phyloP scores from a whole-genome alignment of 148 eudicot species.

The Fallopia convolvulus region DNA sequence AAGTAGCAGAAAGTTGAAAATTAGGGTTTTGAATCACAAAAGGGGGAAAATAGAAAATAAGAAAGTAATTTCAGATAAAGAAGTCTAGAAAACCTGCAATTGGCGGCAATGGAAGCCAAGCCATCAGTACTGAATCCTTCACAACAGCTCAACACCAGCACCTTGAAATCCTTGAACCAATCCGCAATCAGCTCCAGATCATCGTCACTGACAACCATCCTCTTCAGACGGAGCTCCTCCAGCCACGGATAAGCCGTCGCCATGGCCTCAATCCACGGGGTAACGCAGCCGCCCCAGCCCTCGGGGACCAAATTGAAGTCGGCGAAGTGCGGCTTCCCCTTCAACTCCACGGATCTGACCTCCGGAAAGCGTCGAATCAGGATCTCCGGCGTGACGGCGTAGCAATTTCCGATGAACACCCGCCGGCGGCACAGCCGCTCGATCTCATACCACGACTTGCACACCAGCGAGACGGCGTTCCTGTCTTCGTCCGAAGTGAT shows the following conservation, averaged over 20 bases:
- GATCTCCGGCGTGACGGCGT: conserved; percentile 43
- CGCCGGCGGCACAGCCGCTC: conserved; percentile 47
- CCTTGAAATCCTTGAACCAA: conserved; percentile 36
- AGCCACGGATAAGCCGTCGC: conserved; percentile 39
- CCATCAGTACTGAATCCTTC: conserved; percentile 61
- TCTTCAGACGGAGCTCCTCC: conserved; percentile 55
- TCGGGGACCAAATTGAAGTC: conserved; percentile 72
- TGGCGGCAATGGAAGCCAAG: conserved; percentile 52
- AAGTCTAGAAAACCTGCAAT: conserved; percentile 42
- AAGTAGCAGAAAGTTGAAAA: neutral
- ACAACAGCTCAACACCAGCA: conserved; percentile 37
- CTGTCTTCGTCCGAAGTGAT: conserved; percentile 35
- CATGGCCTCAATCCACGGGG: conserved; percentile 26
- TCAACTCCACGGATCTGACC: conserved; percentile 48
- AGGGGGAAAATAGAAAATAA: neutral
- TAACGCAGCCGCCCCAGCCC: conserved; percentile 5
- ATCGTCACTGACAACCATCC: conserved; percentile 62
- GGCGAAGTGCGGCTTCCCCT: conserved; percentile 85
- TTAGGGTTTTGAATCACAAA: neutral
- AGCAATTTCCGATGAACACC: conserved; percentile 64
- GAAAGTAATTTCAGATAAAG: neutral
- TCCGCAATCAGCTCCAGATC: conserved; percentile 40
- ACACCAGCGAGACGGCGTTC: conserved; percentile 55
- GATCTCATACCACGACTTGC: conserved; percentile 69
- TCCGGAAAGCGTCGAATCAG: conserved; percentile 54